phyloP scores from a whole-genome alignment of 192 early-diverging fungal genomes.

The Coemansia sp. region DNA sequence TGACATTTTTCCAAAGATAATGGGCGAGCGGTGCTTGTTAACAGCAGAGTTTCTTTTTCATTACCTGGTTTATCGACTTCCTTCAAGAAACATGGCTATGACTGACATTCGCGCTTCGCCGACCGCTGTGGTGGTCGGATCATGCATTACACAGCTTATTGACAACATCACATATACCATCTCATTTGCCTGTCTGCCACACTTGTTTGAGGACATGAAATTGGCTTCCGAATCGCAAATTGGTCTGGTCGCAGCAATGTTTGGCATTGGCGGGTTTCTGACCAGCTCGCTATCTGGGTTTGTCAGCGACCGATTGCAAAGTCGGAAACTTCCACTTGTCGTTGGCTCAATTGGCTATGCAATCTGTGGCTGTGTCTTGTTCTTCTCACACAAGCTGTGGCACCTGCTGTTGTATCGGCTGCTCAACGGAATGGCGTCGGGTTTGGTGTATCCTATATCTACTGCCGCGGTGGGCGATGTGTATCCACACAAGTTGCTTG shows the following conservation, averaged over 20 bases:
- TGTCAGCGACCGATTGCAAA: slow-evolving; percentile 33
- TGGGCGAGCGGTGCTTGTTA: background rate
- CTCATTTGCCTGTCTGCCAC: slow-evolving; percentile 46
- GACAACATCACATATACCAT: slow-evolving; percentile 44
- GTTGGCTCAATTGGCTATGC: slow-evolving; percentile 32
- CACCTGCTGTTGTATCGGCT: slow-evolving; percentile 41
- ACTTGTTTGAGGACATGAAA: slow-evolving; percentile 47
- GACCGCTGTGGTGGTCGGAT: slow-evolving; percentile 17
- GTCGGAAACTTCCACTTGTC: slow-evolving; percentile 36
- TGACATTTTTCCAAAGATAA: background rate
- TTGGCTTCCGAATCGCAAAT: slow-evolving; percentile 38
- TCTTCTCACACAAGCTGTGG: slow-evolving; percentile 39
- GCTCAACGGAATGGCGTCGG: slow-evolving; percentile 47
- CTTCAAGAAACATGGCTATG: background rate
- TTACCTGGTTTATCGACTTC: background rate
- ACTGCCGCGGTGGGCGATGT: slow-evolving; percentile 38
- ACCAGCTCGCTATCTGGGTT: slow-evolving; percentile 40
- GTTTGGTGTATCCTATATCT: slow-evolving; percentile 33
- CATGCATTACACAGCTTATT: slow-evolving; percentile 33
- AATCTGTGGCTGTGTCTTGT: slow-evolving; percentile 23
- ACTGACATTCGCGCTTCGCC: slow-evolving; percentile 19
- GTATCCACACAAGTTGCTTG: slow-evolving; percentile 42
- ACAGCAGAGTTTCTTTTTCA: background rate
- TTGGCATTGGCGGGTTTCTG: slow-evolving; percentile 35
- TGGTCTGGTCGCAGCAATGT: slow-evolving; percentile 37